Percentiles rank a stretch among this genome's conserved stretches.
Evolutionary conservation across 1,284 basidiomycete genomes (phyloP).

Genomic region (Heterobasidion irregulare): DNA sequence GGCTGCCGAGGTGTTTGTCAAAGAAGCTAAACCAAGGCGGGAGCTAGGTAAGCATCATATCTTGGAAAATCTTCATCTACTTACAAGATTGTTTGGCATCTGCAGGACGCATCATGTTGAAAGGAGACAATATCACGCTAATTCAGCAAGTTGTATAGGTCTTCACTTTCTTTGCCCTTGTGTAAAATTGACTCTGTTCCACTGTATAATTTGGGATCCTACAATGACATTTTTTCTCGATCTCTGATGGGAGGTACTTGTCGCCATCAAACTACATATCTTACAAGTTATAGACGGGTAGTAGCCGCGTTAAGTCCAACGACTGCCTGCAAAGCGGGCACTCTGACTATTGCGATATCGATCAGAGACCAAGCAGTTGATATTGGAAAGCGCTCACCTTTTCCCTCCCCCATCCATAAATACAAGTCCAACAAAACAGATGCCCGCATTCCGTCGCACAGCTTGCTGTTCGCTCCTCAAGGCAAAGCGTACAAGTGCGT

Average conservation of each 20-base stretch:
- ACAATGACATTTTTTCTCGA: neutral
- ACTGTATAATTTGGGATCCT: conserved; percentile 11
- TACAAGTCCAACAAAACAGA: conserved; percentile 91
- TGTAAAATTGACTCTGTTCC: conserved; percentile 4
- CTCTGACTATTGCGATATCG: conserved; percentile 47
- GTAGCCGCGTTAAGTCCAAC: conserved; percentile 60
- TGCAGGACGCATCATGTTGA: conserved; percentile 84
- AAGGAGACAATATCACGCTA: conserved; percentile 94
- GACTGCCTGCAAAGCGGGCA: conserved; percentile 84
- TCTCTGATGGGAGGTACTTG: neutral
- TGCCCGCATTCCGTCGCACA: conserved; percentile 93
- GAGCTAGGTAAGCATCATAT: conserved; percentile 55
- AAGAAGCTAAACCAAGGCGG: conserved; percentile 76
- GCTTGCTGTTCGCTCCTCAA: conserved; percentile 74
- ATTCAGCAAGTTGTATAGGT: conserved; percentile 64
- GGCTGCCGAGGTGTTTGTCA: conserved; percentile 88
- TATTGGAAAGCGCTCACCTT: conserved; percentile 42
- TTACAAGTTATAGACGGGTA: conserved; percentile 82
- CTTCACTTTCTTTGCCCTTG: neutral
- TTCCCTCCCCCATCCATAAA: conserved; percentile 82
- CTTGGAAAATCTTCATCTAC: neutral
- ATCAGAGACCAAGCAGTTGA: conserved; percentile 2
- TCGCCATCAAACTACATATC: neutral
- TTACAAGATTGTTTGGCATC: neutral
- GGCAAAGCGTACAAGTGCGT: conserved; percentile 78